phyloP scores from a whole-genome alignment of 768 basidiomycete species.

The Leccinum variicolor region DNA sequence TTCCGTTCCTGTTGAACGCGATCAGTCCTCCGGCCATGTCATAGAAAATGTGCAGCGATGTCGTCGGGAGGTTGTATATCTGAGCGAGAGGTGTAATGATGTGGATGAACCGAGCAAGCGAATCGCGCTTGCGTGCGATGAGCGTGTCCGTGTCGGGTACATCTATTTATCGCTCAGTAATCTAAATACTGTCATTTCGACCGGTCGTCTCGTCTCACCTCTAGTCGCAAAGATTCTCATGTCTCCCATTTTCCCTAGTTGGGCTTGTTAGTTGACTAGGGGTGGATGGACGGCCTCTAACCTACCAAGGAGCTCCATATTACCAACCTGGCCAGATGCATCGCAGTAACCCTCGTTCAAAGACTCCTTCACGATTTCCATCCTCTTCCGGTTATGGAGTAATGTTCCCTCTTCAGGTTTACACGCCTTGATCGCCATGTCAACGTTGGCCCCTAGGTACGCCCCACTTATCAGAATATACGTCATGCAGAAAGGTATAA shows the following conservation, averaged over 20 bases:
- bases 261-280: conserved; percentile 2
- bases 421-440: conserved; percentile 71
- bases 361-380: conserved; percentile 71
- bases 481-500: background rate
- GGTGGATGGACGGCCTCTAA: background rate
- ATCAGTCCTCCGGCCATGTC: conserved; percentile 79
- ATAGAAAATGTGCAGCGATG: conserved; percentile 83
- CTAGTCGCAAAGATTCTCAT: conserved; percentile 62
- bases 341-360: conserved; percentile 85
- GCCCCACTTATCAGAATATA: background rate
- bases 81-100: conserved; percentile 61
- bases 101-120: conserved; percentile 68
- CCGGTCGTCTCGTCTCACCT: conserved; percentile 38
- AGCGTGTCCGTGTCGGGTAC: conserved; percentile 49
- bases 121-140: conserved; percentile 49
- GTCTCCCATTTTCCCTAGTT: conserved; percentile 54
- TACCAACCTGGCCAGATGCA: conserved; percentile 57
- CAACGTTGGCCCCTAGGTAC: conserved; percentile 52
- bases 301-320: conserved; percentile 62
- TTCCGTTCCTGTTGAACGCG: conserved; percentile 90
- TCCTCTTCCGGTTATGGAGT: conserved; percentile 60
- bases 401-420: conserved; percentile 61
- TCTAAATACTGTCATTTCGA: background rate
- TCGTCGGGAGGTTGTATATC: conserved; percentile 71
- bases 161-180: conserved; percentile 40